phyloP scores from a whole-genome alignment of 108 stramenopile genomes.

The Schizochytrium sp. region DNA sequence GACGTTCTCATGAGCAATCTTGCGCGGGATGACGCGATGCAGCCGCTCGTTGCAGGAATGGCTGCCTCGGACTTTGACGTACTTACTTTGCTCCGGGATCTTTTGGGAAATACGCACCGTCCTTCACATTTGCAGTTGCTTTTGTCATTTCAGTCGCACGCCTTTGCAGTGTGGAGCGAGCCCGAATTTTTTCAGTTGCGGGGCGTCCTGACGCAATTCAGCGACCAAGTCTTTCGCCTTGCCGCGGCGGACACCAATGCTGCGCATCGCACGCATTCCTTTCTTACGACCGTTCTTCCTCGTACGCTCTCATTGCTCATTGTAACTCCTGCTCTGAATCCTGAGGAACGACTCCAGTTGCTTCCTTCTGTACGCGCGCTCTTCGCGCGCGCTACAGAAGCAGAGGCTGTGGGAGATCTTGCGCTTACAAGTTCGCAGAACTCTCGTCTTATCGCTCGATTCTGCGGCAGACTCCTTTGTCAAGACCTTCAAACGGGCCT shows the following conservation, averaged over 20 bases:
- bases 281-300: no score
- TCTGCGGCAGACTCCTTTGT: no score
- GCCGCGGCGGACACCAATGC: not conserved
- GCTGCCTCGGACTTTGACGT: not conserved
- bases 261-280: no score
- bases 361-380: no score
- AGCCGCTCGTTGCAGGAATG: not conserved
- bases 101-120: not conserved
- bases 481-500: no score
- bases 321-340: no score
- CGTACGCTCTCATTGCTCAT: no score
- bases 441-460: no score
- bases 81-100: not conserved
- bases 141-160: not conserved
- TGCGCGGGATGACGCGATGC: not conserved
- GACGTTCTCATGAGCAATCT: constrained; percentile 13
- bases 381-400: no score
- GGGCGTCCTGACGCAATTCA: not conserved
- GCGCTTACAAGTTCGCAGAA: no score
- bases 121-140: not conserved
- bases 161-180: not conserved
- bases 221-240: not conserved
- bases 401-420: no score
- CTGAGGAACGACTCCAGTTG: no score
- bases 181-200: not conserved